Evolutionary conservation across 441 rosid genomes (phyloP).

Genomic region (Aquilaria agallochum): DNA sequence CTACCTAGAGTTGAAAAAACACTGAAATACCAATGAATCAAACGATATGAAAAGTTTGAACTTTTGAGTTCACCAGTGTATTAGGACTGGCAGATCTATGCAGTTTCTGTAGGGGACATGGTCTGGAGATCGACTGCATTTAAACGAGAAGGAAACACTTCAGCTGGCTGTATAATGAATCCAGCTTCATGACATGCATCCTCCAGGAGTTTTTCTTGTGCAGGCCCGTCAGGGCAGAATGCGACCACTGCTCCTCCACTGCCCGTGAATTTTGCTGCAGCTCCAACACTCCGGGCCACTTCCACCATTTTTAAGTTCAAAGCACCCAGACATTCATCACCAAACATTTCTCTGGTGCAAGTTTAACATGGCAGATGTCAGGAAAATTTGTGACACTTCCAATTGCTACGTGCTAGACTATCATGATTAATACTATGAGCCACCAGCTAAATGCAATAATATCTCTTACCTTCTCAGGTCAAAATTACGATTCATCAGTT

Average conservation of each 20-base stretch:
- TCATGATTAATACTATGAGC: background rate
- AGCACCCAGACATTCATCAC: slow-evolving; percentile 71
- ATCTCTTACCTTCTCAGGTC: slow-evolving; percentile 66
- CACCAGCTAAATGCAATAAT: slow-evolving; percentile 5
- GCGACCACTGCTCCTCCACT: slow-evolving; percentile 95
- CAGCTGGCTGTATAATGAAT: slow-evolving; percentile 49
- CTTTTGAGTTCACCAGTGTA: too few species aligned
- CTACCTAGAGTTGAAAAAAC: too few species aligned
- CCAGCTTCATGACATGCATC: slow-evolving; percentile 69
- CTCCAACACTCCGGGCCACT: slow-evolving; percentile 69
- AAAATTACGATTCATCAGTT: slow-evolving; percentile 79
- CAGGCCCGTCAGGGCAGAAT: slow-evolving; percentile 63
- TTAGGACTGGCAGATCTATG: too few species aligned
- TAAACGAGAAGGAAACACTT: slow-evolving; percentile 50
- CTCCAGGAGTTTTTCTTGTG: slow-evolving; percentile 64
- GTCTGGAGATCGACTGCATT: slow-evolving; percentile 40
- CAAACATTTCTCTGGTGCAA: slow-evolving; percentile 63
- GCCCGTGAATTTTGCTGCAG: slow-evolving; percentile 89
- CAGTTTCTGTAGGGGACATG: slow-evolving; percentile 7
- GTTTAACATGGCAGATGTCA: background rate
- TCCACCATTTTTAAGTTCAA: slow-evolving; percentile 92
- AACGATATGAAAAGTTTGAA: too few species aligned
- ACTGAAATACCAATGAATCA: too few species aligned
- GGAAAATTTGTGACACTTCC: too few species aligned
- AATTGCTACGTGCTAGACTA: background rate